Evolutionary conservation across 257 asterid species (phyloP).

Genomic region (Cruciata laevipes): DNA sequence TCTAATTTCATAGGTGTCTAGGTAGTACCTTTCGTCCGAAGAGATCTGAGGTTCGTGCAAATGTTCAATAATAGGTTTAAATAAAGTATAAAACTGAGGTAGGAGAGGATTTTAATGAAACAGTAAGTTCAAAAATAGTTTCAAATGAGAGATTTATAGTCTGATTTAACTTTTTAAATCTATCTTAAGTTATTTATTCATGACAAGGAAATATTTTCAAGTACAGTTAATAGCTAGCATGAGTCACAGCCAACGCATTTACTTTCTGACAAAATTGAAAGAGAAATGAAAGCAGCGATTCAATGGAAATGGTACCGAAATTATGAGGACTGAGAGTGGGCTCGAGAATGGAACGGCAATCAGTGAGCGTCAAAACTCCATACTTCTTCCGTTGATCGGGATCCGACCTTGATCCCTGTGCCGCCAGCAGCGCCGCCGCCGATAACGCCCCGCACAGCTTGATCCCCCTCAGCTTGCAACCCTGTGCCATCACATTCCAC

Average conservation of each 20-base stretch:
- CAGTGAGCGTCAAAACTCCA: constrained; percentile 53
- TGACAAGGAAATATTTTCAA: too few relatives aligned
- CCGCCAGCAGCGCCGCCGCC: constrained; percentile 59
- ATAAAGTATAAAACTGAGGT: too few relatives aligned
- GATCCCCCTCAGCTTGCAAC: constrained; percentile 56
- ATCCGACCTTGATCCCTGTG: constrained; percentile 27
- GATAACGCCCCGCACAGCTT: constrained; percentile 54
- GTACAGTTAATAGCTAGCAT: too few relatives aligned
- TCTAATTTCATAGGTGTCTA: too few relatives aligned
- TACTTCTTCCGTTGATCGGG: constrained; percentile 37
- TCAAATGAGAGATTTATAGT: too few relatives aligned
- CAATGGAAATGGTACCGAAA: background rate
- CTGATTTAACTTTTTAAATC: too few relatives aligned
- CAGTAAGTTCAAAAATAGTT: too few relatives aligned
- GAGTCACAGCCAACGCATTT: background rate
- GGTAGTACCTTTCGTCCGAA: too few relatives aligned
- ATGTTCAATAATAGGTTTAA: too few relatives aligned
- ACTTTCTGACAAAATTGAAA: background rate
- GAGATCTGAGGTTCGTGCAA: too few relatives aligned
- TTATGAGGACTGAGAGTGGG: constrained; percentile 45
- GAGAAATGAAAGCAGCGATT: background rate
- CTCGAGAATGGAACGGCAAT: constrained; percentile 53
- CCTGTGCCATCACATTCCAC: constrained; percentile 21
- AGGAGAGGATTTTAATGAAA: too few relatives aligned
- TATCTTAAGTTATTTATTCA: too few relatives aligned